Conservation (phyloP, 192 early-diverging fungal species). For the Umbelopsis vinacea region DNA sequence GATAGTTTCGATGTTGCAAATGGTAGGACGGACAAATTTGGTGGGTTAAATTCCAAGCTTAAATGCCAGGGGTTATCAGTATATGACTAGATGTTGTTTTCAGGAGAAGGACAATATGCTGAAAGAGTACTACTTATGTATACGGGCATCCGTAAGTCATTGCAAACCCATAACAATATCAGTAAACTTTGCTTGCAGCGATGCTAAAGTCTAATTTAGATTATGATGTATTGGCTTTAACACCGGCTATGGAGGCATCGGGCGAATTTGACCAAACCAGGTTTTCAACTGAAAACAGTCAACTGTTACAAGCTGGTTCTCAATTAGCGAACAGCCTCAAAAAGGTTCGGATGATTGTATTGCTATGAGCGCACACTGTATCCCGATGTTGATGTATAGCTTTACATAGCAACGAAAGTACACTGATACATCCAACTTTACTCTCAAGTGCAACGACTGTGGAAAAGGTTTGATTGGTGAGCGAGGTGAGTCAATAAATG, state of each 20-base stretch:
- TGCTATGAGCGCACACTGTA: neutral
- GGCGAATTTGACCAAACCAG: constrained; percentile 76
- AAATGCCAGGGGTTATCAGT: neutral
- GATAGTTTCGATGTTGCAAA: constrained; percentile 75
- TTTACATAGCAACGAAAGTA: constrained; percentile 63
- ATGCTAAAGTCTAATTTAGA: constrained; percentile 41
- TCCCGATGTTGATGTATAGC: neutral
- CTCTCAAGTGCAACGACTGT: constrained; percentile 69
- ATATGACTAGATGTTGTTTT: neutral
- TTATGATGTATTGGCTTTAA: constrained; percentile 78
- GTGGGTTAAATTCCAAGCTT: constrained; percentile 33
- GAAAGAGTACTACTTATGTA: constrained; percentile 49
- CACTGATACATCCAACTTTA: constrained; percentile 75
- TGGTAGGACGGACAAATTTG: constrained; percentile 74
- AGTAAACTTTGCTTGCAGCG: neutral
- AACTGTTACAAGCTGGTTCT: constrained; percentile 40
- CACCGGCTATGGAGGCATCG: constrained; percentile 55
- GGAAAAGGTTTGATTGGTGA: constrained; percentile 53
- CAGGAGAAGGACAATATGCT: constrained; percentile 58
- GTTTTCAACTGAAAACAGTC: constrained; percentile 51
- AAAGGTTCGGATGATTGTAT: constrained; percentile 38
- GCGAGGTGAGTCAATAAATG: constrained; percentile 34
- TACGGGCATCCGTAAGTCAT: constrained; percentile 59
- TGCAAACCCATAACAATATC: neutral
- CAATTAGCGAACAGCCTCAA: constrained; percentile 48